Percentiles rank a stretch among this genome's conserved stretches.
phyloP scores from a whole-genome alignment of 768 basidiomycete genomes.

The Kwoniella europaea region DNA sequence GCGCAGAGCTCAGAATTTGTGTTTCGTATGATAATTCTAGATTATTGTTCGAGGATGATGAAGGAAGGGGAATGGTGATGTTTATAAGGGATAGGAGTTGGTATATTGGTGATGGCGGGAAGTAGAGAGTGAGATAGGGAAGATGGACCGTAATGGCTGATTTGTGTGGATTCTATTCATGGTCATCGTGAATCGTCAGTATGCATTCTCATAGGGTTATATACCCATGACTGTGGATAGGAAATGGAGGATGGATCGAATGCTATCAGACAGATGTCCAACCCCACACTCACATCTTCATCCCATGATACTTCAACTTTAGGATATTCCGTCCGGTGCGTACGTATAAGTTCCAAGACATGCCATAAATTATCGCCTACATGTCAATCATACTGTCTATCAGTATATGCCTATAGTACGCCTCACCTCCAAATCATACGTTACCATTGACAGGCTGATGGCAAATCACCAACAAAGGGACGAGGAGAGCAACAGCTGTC shows the following conservation, averaged over 20 bases:
- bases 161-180: constrained; percentile 31
- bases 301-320: constrained; percentile 53
- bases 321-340: constrained; percentile 42
- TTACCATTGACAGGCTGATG: not conserved
- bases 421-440: not conserved
- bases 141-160: constrained; percentile 46
- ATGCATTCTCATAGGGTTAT: too few species aligned
- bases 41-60: not conserved
- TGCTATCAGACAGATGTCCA: not conserved
- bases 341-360: constrained; percentile 48
- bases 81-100: constrained; percentile 42
- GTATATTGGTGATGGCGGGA: constrained; percentile 37
- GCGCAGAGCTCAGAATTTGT: constrained; percentile 28
- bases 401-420: not conserved
- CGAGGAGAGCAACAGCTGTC: too few species aligned
- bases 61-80: not conserved
- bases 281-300: constrained; percentile 36
- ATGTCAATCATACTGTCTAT: not conserved
- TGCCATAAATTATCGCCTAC: constrained; percentile 54
- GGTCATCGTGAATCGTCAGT: too few species aligned
- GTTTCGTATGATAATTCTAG: constrained; percentile 36
- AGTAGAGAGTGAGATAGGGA: constrained; percentile 43
- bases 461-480: not conserved
- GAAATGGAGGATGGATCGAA: not conserved
- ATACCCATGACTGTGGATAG: not conserved